Base-by-base conservation (phyloP, 805 yeast genomes). In the Tetrapisispora pingtungensis region DNA sequence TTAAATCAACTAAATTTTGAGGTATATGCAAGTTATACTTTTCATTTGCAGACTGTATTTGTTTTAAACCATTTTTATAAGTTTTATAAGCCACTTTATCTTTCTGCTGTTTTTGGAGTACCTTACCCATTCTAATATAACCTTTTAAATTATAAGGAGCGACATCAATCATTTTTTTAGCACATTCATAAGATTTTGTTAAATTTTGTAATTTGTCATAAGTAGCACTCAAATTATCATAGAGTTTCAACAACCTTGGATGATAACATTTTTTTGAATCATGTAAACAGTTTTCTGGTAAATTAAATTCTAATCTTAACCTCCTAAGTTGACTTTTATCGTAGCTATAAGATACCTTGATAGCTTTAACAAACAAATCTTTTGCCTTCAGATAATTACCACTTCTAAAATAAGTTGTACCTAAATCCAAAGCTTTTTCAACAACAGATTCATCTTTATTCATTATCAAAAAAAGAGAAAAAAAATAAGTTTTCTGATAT, bases 141-240 rank as follows among this genome's bases (percentile, higher is more conserved):
- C 62, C 49, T 44, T 50, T 57, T 22, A 57, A 36, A 37, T 59
- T 57, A 33, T 46, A 56, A 8, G 64, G 58, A 32, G 57, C 64
- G 2, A 44, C 44, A 17, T 46, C 40, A n/a, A 55, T 44, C 53
- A 55, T 52, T 32, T 45, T 54, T 22, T 48, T 48, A 3, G 56
- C 48, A 32, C 51, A 53, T 30, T 44, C 46, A 27, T 55, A 32
- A 1, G 64, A 62, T 20, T 49, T 54, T 4, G 47, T 46, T 12
- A 54, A 20, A 22, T 58, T 54, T 13, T 54, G 53, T 22, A 58
- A 20, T 42, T 56, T 60, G 41, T 58, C 64, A 48, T 56, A 57
- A 13, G 59, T 51, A 0, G 62, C 59, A 7, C 59, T 48, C 7
- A 59, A 35, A 43, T 56, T 56, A 35, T 58, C 65, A 41, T 61